A percentile compares a stretch with the other conserved stretches of the same genome.
Evolutionary conservation across 768 basidiomycete genomes (phyloP).

Genomic region (Xerocomellus amylosporus): DNA sequence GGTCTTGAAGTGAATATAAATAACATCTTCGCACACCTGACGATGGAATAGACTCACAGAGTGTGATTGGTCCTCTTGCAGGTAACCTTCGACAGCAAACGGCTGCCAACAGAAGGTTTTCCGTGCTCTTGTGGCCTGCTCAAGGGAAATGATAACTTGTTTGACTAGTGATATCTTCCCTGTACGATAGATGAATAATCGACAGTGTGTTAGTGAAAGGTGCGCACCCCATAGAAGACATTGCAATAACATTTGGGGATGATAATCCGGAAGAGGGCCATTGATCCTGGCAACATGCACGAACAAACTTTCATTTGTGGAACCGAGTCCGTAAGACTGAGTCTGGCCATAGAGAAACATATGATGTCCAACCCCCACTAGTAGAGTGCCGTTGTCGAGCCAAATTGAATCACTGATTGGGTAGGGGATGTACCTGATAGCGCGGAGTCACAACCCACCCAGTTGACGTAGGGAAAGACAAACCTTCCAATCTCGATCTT

Average conservation of each 20-base stretch:
- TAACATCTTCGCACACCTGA: not conserved
- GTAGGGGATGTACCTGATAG: conserved; percentile 64
- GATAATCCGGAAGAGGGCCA: conserved; percentile 86
- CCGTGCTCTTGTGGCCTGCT: conserved; percentile 28
- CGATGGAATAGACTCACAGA: conserved; percentile 18
- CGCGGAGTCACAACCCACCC: not conserved
- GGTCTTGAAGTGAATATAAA: conserved; percentile 7
- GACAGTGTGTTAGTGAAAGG: not conserved
- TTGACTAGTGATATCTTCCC: conserved; percentile 87
- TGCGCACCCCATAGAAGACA: conserved; percentile 86
- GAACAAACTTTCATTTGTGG: conserved; percentile 56
- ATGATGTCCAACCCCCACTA: conserved; percentile 80
- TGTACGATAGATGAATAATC: conserved; percentile 30
- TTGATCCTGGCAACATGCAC: conserved; percentile 80
- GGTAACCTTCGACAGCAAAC: conserved; percentile 51
- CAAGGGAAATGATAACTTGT: conserved; percentile 69
- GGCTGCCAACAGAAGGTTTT: conserved; percentile 40
- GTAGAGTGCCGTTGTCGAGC: conserved; percentile 78
- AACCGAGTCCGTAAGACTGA: conserved; percentile 16
- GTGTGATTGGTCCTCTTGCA: conserved; percentile 18
- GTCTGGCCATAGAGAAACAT: conserved; percentile 74
- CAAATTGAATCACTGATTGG: conserved; percentile 89
- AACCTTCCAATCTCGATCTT: conserved; percentile 69
- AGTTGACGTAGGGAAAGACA: conserved; percentile 22
- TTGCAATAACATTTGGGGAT: conserved; percentile 90